phyloP scores from a whole-genome alignment of 768 basidiomycete species.

The Asterophora lycoperdoides region DNA sequence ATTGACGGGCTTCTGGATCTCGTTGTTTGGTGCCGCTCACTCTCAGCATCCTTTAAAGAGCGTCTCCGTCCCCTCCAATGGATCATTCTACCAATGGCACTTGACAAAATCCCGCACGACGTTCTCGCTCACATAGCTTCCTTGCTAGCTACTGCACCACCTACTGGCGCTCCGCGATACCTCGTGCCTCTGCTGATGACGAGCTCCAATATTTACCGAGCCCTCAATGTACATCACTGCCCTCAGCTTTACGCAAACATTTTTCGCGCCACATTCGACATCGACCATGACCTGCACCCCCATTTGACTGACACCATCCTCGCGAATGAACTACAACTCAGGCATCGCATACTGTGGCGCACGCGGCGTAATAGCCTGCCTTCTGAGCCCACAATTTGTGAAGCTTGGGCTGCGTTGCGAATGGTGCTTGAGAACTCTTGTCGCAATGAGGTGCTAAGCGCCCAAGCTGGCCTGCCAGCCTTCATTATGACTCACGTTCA shows the following conservation, averaged over 20 bases:
- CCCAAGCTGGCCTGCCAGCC: slow-evolving; percentile 33
- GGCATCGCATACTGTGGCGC: slow-evolving; percentile 46
- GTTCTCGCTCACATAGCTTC: slow-evolving; percentile 54
- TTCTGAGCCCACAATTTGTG: slow-evolving; percentile 28
- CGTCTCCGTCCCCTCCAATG: not conserved
- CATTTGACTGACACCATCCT: slow-evolving; percentile 37
- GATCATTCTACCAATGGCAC: slow-evolving; percentile 30
- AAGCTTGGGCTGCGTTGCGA: slow-evolving; percentile 54
- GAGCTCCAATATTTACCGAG: slow-evolving; percentile 38
- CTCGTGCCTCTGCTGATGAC: slow-evolving; percentile 44
- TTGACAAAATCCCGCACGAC: slow-evolving; percentile 51
- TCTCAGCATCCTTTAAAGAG: slow-evolving; percentile 5
- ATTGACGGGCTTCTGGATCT: not conserved
- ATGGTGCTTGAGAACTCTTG: slow-evolving; percentile 58
- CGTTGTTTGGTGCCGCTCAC: slow-evolving; percentile 1
- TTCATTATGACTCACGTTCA: slow-evolving; percentile 33
- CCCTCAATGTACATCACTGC: slow-evolving; percentile 37
- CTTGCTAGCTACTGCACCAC: slow-evolving; percentile 36
- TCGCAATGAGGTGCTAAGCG: slow-evolving; percentile 44
- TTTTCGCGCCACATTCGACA: slow-evolving; percentile 49
- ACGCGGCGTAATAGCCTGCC: slow-evolving; percentile 36
- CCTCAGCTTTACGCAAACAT: slow-evolving; percentile 57
- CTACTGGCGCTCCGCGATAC: slow-evolving; percentile 34
- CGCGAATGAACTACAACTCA: slow-evolving; percentile 43
- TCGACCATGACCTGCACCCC: slow-evolving; percentile 22